phyloP scores from a whole-genome alignment of 352 stramenopile species.

The Phytophthora pisi region DNA sequence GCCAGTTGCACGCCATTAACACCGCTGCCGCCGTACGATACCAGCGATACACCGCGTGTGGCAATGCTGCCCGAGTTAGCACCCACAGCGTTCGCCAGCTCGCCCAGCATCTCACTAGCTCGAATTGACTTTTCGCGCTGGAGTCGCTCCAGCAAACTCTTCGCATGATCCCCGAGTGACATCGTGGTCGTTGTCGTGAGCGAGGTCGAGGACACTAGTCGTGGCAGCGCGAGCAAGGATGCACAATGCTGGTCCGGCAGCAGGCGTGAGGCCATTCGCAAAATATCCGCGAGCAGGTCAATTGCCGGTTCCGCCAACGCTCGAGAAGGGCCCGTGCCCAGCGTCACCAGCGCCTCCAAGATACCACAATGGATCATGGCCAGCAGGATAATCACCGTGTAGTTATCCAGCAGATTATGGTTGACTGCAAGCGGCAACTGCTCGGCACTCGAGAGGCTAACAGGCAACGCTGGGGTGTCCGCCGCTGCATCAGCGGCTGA shows the following conservation, averaged over 20 bases:
- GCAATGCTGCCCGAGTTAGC: slow-evolving; percentile 77
- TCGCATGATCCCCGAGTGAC: slow-evolving; percentile 69
- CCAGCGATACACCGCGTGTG: slow-evolving; percentile 69
- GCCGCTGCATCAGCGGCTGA: slow-evolving; percentile 38
- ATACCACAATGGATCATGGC: slow-evolving; percentile 89
- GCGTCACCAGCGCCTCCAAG: slow-evolving; percentile 81
- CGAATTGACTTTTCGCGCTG: slow-evolving; percentile 88
- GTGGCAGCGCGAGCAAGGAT: slow-evolving; percentile 74
- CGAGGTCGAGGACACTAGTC: slow-evolving; percentile 81
- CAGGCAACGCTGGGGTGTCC: slow-evolving; percentile 61
- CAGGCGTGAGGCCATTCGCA: slow-evolving; percentile 84
- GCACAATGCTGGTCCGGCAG: slow-evolving; percentile 87
- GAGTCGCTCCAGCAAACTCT: slow-evolving; percentile 74
- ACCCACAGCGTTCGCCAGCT: slow-evolving; percentile 80
- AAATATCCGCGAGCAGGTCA: slow-evolving; percentile 80
- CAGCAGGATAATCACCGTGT: slow-evolving; percentile 86
- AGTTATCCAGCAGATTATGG: slow-evolving; percentile 89
- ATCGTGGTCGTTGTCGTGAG: slow-evolving; percentile 75
- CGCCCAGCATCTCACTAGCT: slow-evolving; percentile 83
- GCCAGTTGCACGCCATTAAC: slow-evolving; percentile 90
- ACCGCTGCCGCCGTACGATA: slow-evolving; percentile 81
- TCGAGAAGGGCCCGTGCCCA: slow-evolving; percentile 76
- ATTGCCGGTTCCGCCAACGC: slow-evolving; percentile 84
- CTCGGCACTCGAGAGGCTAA: slow-evolving; percentile 73
- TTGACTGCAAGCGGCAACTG: slow-evolving; percentile 62